Conservation (phyloP, 2,329 filamentous ascomycete species). For the Paecilomyces niveus region DNA sequence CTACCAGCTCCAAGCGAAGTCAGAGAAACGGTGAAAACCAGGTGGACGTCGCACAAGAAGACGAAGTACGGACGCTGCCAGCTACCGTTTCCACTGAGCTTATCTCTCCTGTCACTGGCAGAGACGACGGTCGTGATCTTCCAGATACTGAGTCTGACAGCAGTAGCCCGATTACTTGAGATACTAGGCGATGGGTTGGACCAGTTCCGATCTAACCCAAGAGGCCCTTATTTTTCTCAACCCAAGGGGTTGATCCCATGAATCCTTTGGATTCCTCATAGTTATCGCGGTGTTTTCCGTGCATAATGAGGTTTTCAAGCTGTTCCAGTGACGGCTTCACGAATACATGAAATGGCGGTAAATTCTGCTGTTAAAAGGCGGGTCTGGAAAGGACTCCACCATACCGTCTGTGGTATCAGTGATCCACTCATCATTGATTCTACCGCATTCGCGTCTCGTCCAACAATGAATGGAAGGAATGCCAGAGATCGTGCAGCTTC, state of each 20-base stretch:
- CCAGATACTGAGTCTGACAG: conserved; percentile 3
- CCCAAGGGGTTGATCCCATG: background rate
- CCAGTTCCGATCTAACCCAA: background rate
- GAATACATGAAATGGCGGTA: background rate
- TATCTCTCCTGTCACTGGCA: conserved; percentile 2
- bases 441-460: background rate
- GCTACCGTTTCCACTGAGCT: conserved; percentile 22
- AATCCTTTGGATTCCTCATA: background rate
- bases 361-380: background rate
- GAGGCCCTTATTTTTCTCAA: background rate
- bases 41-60: conserved; percentile 9
- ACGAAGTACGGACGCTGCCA: conserved; percentile 13
- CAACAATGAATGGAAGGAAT: background rate
- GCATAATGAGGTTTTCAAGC: background rate
- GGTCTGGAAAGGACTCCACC: background rate
- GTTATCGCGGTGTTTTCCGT: background rate
- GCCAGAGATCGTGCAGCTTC: background rate
- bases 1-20: conserved; percentile 23
- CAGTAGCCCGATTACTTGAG: background rate
- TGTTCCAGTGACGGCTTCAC: background rate
- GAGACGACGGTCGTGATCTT: background rate
- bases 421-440: background rate
- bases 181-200: background rate
- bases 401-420: background rate
- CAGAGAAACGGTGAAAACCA: conserved; percentile 12